A percentile compares a stretch with the other conserved stretches of the same genome.
Evolutionary conservation across 352 stramenopile genomes (phyloP).

Genomic region (Phytopythium litorale): DNA sequence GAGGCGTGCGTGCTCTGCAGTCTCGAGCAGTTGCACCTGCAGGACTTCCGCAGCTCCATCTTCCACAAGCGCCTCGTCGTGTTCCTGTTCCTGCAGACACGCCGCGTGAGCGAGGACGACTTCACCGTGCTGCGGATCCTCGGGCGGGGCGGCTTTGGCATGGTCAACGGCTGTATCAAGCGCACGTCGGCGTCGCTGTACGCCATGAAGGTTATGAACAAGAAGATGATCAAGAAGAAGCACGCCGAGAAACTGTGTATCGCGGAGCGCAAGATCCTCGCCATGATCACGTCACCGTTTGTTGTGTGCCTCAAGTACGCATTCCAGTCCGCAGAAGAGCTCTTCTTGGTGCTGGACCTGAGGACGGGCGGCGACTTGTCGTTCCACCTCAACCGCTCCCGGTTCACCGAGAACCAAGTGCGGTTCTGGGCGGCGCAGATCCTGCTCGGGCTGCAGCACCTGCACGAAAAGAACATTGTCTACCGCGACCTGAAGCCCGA

Average conservation of each 20-base stretch:
- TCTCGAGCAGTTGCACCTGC: slow-evolving; percentile 58
- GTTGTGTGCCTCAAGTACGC: slow-evolving; percentile 96
- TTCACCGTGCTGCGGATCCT: slow-evolving; percentile 96
- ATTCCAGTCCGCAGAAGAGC: slow-evolving; percentile 93
- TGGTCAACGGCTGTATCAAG: slow-evolving; percentile 97
- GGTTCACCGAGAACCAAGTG: slow-evolving; percentile 69
- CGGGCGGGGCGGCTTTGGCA: slow-evolving; percentile 94
- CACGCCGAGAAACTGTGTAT: slow-evolving; percentile 82
- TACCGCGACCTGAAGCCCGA: slow-evolving; percentile 89
- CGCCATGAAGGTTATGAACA: slow-evolving; percentile 88
- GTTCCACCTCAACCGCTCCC: slow-evolving; percentile 70
- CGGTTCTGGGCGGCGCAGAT: slow-evolving; percentile 84
- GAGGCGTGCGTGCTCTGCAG: slow-evolving; percentile 69
- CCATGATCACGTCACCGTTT: slow-evolving; percentile 85
- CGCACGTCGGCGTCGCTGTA: slow-evolving; percentile 82
- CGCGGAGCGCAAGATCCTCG: slow-evolving; percentile 72
- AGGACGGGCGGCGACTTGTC: slow-evolving; percentile 95
- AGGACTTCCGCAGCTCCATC: slow-evolving; percentile 74
- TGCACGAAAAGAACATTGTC: slow-evolving; percentile 90
- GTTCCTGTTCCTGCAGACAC: slow-evolving; percentile 91
- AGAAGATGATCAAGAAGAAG: slow-evolving; percentile 91
- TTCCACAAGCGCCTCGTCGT: slow-evolving; percentile 82
- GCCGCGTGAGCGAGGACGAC: slow-evolving; percentile 90
- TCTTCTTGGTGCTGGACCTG: slow-evolving; percentile 97
- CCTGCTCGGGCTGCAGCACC: slow-evolving; percentile 68